These are phyloP conservation scores for Populus hybrid DNA, from an alignment of 441 rosid genomes.

Conservation along the genomic window DNA sequence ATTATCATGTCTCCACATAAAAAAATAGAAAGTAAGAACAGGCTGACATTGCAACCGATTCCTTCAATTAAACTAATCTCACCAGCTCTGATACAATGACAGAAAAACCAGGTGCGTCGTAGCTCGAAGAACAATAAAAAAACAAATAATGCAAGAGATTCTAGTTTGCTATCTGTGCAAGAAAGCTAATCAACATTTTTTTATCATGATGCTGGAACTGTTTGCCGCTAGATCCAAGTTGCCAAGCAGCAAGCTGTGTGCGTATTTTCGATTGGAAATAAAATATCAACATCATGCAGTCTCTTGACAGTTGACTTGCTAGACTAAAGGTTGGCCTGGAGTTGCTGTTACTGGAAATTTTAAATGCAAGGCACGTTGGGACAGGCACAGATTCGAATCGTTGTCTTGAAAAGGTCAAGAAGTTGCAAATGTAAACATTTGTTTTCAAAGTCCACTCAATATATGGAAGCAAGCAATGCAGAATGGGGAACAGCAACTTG, in stretches of 20 bases:
- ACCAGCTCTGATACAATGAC: slow-evolving; percentile 29
- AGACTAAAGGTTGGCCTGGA: neutral
- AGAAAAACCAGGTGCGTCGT: slow-evolving; percentile 18
- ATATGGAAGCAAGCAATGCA: neutral
- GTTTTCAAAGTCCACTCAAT: neutral
- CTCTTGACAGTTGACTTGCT: neutral
- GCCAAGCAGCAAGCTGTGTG: neutral
- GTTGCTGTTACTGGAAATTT: neutral
- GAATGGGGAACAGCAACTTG: neutral
- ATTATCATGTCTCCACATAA: neutral
- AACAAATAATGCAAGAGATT: slow-evolving; percentile 20
- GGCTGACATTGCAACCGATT: slow-evolving; percentile 18
- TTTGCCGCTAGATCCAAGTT: too few species aligned
- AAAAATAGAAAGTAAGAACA: slow-evolving; percentile 4
- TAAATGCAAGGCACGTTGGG: neutral
- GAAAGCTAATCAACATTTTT: slow-evolving; percentile 8
- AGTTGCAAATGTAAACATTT: neutral
- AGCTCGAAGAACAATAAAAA: slow-evolving; percentile 14
- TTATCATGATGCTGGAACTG: neutral
- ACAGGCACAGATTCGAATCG: neutral
- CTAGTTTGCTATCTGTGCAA: slow-evolving; percentile 13
- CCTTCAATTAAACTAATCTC: slow-evolving; percentile 12
- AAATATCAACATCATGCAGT: neutral
- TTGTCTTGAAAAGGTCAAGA: neutral
- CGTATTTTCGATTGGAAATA: neutral